These are phyloP conservation scores for Jaapia argillacea DNA, from an alignment of 768 basidiomycete species.

Conservation along the genomic window DNA sequence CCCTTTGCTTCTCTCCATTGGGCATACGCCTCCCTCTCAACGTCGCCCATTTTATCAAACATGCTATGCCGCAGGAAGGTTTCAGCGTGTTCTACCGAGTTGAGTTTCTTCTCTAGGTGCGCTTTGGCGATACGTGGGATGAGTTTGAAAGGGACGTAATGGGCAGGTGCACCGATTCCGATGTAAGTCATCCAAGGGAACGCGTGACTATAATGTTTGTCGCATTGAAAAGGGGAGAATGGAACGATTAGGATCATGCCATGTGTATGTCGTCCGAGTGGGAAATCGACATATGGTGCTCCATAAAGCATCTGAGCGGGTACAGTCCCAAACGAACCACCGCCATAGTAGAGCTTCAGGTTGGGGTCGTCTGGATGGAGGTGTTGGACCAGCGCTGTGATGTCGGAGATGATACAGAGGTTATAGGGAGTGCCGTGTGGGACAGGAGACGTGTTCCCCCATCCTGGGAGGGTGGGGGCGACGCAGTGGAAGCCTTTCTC, in stretches of 20 bases:
- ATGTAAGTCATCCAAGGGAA: conserved; percentile 41
- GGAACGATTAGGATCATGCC: conserved; percentile 39
- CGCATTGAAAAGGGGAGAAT: conserved; percentile 34
- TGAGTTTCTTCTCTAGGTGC: too few relatives aligned
- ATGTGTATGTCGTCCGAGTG: conserved; percentile 33
- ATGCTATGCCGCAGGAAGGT: not conserved
- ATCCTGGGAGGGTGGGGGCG: conserved; percentile 46
- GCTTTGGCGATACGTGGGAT: conserved; percentile 21
- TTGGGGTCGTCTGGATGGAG: too few relatives aligned
- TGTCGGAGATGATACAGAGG: too few relatives aligned
- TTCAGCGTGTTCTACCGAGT: not conserved
- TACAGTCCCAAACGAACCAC: too few relatives aligned
- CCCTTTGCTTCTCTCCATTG: too few relatives aligned
- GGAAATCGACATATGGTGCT: too few relatives aligned
- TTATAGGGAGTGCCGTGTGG: conserved; percentile 36
- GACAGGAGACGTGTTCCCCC: conserved; percentile 43
- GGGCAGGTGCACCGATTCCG: conserved; percentile 32
- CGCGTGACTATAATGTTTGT: conserved; percentile 32
- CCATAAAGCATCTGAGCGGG: too few relatives aligned
- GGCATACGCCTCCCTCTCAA: not conserved
- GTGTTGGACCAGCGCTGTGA: too few relatives aligned
- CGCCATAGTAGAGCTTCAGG: too few relatives aligned
- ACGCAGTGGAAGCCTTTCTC: conserved; percentile 34
- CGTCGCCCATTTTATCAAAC: not conserved
- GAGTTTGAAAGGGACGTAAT: conserved; percentile 30